Evolutionary conservation across 192 early-diverging fungal genomes (phyloP).

Genomic region (Backusella sp.): DNA sequence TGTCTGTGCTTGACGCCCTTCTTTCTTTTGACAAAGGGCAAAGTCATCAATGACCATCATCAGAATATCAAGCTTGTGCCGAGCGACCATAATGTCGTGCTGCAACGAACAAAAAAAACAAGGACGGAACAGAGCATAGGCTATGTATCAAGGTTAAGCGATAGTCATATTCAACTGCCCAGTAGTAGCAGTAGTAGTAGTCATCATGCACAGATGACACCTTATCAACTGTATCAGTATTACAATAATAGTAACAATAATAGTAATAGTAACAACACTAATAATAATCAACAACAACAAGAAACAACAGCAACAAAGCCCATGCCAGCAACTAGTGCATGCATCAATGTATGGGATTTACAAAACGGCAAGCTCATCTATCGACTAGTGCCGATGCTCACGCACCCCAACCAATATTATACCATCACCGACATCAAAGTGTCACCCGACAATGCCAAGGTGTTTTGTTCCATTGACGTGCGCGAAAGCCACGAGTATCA

Average conservation of each 20-base stretch:
- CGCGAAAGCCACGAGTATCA: neutral
- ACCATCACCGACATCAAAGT: slow-evolving; percentile 30
- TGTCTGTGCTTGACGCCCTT: slow-evolving; percentile 26
- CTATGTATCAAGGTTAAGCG: slow-evolving; percentile 15
- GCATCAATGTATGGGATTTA: slow-evolving; percentile 52
- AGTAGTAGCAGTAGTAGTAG: neutral
- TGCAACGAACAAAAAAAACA: neutral
- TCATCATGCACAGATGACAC: slow-evolving; percentile 5
- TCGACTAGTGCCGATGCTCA: slow-evolving; percentile 33
- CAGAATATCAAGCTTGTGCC: neutral
- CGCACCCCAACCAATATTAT: neutral
- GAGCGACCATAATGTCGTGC: neutral
- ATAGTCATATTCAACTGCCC: neutral
- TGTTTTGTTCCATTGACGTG: slow-evolving; percentile 21
- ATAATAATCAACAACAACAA: neutral
- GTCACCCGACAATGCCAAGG: slow-evolving; percentile 17
- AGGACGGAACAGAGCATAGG: neutral
- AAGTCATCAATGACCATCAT: slow-evolving; percentile 1
- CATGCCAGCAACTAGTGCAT: slow-evolving; percentile 30
- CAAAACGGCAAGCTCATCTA: slow-evolving; percentile 40
- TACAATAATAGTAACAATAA: neutral
- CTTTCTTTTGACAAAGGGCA: slow-evolving; percentile 31
- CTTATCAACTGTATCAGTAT: slow-evolving; percentile 24
- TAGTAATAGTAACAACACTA: neutral
- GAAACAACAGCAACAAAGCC: neutral